Base-by-base conservation (phyloP, 495 filamentous ascomycete species). In the Trichoderma gamsii region DNA sequence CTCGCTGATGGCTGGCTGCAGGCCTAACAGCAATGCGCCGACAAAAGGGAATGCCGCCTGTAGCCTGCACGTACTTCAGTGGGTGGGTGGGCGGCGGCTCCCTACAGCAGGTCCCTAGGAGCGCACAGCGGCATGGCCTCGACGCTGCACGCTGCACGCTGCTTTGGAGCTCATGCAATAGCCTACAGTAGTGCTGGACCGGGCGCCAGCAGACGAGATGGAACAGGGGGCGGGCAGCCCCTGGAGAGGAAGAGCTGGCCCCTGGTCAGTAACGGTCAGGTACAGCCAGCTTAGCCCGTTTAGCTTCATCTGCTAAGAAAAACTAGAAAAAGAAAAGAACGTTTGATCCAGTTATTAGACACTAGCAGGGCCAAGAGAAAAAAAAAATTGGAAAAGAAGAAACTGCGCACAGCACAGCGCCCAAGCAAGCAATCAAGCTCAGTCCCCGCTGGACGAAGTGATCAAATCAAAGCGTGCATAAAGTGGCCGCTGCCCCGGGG, bases 91-190 rank as follows among this genome's bases (percentile, higher is more conserved):
- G 25, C 8, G 56, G 56, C 56, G 23, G 56, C 56, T 61, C 56
- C 56, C 56, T 61, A 61, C 56, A 61, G 56, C 23, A 32, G 56
- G 23, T 61, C 56, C 56, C 25, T 32, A 32, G 56, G 56, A 21
- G n/a, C 1, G 56, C 18, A n/a, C 18, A 21, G 16, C 8, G 49
- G 49, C 49, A 6, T 23, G 51, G 44, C 5, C 15, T 4, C 44
- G 12, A 11, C 4, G 44, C 44, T 49, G 44, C 8, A 38, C 35
- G 35, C 35, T 38, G 44, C 44, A 15, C 29, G 29, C 29, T 29
- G 29, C 29, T 29, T 1, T 29, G 29, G 29, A 16, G 44, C 44
- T 11, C 44, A 49, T 49, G 44, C 44, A 49, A 49, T 49, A 49
- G 44, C 44, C 35, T 38, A 38, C 35, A 38, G 35, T 38, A 38